phyloP scores from a whole-genome alignment of 2,329 filamentous ascomycete species.

The Pezicula rhizophila region DNA sequence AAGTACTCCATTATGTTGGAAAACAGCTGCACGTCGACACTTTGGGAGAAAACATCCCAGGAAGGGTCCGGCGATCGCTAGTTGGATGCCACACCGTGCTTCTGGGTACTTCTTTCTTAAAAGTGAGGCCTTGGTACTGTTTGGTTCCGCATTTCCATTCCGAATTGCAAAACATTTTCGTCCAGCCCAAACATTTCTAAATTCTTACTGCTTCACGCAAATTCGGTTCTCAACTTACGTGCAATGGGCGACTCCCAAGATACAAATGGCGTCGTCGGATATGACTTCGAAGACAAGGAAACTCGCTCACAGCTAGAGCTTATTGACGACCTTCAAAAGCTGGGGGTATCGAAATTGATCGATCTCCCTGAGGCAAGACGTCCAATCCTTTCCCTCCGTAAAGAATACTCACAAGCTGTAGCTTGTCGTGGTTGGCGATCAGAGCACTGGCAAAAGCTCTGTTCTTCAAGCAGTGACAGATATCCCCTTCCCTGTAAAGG shows the following conservation, averaged over 20 bases:
- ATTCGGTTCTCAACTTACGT: too few species aligned
- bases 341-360: constrained; percentile 10
- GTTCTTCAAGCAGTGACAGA: constrained; percentile 29
- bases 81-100: too few species aligned
- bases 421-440: constrained; percentile 34
- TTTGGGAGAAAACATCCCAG: too few species aligned
- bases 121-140: too few species aligned
- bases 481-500: constrained; percentile 32
- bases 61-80: too few species aligned
- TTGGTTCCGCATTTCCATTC: too few species aligned
- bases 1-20: too few species aligned
- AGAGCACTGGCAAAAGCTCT: constrained; percentile 32
- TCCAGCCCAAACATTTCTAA: too few species aligned
- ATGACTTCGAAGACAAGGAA: constrained; percentile 14
- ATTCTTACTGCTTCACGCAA: too few species aligned
- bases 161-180: too few species aligned
- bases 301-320: constrained; percentile 11
- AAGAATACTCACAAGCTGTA: constrained; percentile 2
- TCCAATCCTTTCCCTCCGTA: not conserved
- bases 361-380: constrained; percentile 12
- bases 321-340: constrained; percentile 14
- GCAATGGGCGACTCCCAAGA: not conserved
- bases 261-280: constrained; percentile 4
- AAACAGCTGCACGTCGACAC: too few species aligned
- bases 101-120: too few species aligned